phyloP scores from a whole-genome alignment of 805 yeast species.

The Teunomyces pallodes region DNA sequence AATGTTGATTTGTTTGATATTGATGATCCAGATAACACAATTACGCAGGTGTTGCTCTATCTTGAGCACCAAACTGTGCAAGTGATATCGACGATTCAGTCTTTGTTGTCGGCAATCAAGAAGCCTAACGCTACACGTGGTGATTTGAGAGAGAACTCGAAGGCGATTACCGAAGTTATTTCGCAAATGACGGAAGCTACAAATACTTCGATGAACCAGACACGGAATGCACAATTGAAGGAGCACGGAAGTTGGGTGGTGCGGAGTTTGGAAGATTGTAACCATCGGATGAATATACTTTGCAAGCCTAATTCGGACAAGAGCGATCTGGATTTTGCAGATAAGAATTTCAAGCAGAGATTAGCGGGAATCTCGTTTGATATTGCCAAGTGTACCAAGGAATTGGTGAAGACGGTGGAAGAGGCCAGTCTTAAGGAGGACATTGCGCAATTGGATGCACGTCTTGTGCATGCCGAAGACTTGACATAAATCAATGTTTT shows the following conservation, averaged over 20 bases:
- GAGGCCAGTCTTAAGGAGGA: conserved; percentile 89
- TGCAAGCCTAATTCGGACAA: conserved; percentile 46
- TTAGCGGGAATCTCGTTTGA: conserved; percentile 95
- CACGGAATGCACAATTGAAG: conserved; percentile 77
- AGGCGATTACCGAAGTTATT: conserved; percentile 75
- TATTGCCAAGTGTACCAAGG: conserved; percentile 94
- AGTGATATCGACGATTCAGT: conserved; percentile 86
- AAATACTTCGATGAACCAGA: conserved; percentile 80
- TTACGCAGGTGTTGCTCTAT: conserved; percentile 77
- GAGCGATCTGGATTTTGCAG: conserved; percentile 67
- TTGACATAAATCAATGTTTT: conserved; percentile 4
- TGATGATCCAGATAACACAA: conserved; percentile 83
- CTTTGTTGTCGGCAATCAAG: conserved; percentile 72
- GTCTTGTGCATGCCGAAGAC: conserved; percentile 30
- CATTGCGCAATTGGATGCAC: conserved; percentile 74
- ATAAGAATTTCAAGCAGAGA: conserved; percentile 86
- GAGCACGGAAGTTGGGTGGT: conserved; percentile 93
- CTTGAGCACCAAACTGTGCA: conserved; percentile 92
- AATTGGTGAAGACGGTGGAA: conserved; percentile 91
- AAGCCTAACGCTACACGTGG: conserved; percentile 75
- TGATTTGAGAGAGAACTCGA: conserved; percentile 66
- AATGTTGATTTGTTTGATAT: conserved; percentile 76
- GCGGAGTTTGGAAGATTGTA: conserved; percentile 80
- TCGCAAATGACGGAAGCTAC: conserved; percentile 89
- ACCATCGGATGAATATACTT: conserved; percentile 73